Percentiles rank a stretch among this genome's conserved stretches.
These are phyloP conservation scores for Bullera alba DNA, from an alignment of 768 basidiomycete species.

Conservation along the genomic window DNA sequence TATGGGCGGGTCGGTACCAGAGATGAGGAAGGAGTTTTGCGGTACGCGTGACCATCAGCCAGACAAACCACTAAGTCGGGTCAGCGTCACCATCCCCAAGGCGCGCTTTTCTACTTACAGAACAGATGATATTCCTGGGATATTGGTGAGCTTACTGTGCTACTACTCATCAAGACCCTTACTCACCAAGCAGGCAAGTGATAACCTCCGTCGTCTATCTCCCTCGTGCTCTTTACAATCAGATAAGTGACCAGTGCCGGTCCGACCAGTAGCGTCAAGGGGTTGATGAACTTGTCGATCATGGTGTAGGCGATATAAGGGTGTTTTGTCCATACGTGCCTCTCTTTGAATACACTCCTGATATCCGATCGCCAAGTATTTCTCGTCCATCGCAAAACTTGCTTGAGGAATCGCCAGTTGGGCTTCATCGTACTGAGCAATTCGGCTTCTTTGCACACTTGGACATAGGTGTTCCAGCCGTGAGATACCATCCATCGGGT, in stretches of 20 bases:
- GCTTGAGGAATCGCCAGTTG: slow-evolving; percentile 91
- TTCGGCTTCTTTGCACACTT: slow-evolving; percentile 52
- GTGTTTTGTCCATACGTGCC: slow-evolving; percentile 78
- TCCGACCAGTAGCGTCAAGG: slow-evolving; percentile 72
- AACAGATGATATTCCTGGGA: slow-evolving; percentile 37
- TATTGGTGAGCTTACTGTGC: neutral
- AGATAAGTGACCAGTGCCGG: slow-evolving; percentile 70
- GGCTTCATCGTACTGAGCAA: slow-evolving; percentile 90
- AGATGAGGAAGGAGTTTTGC: slow-evolving; percentile 71
- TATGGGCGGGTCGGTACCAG: slow-evolving; percentile 66
- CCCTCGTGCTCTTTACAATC: slow-evolving; percentile 68
- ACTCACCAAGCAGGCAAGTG: slow-evolving; percentile 46
- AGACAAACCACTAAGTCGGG: slow-evolving; percentile 44
- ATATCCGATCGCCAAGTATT: slow-evolving; percentile 92
- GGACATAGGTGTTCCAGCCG: slow-evolving; percentile 88
- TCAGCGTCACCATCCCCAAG: neutral
- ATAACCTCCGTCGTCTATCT: slow-evolving; percentile 37
- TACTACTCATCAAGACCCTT: neutral
- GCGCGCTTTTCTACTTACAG: slow-evolving; percentile 18
- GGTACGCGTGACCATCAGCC: slow-evolving; percentile 49
- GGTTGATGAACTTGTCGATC: slow-evolving; percentile 54
- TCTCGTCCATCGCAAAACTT: slow-evolving; percentile 84
- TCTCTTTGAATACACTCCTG: slow-evolving; percentile 78
- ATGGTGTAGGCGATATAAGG: slow-evolving; percentile 80
- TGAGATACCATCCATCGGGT: slow-evolving; percentile 95